Evolutionary conservation across 2,329 filamentous ascomycete species (phyloP).

Genomic region (Colletotrichum musae): DNA sequence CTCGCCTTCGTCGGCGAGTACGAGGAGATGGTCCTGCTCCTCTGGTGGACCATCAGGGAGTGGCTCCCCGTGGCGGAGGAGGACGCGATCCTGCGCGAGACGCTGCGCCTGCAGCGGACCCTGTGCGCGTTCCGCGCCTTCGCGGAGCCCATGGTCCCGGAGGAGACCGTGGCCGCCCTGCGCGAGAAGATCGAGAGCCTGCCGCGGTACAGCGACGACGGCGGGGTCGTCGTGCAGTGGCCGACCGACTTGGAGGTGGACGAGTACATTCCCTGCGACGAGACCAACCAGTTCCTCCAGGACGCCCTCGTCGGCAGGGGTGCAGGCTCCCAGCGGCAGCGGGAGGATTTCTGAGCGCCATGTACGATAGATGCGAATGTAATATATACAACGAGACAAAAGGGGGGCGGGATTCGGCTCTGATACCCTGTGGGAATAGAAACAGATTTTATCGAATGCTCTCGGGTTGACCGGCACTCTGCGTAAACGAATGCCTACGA

Average conservation of each 20-base stretch:
- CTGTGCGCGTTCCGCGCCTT: slow-evolving; percentile 65
- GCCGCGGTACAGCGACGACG: slow-evolving; percentile 41
- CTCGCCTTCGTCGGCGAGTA: slow-evolving; percentile 74
- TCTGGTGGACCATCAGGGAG: slow-evolving; percentile 71
- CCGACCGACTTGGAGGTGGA: slow-evolving; percentile 55
- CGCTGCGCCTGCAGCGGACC: slow-evolving; percentile 49
- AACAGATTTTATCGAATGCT: too few species aligned
- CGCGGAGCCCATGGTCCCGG: slow-evolving; percentile 60
- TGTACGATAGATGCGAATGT: too few species aligned
- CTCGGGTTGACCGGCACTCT: too few species aligned
- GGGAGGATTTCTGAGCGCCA: too few species aligned
- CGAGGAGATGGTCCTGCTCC: slow-evolving; percentile 68
- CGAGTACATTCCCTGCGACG: slow-evolving; percentile 46
- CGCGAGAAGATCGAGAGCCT: slow-evolving; percentile 43
- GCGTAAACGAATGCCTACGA: too few species aligned
- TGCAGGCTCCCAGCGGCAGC: too few species aligned
- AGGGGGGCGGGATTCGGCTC: too few species aligned
- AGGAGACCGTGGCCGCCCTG: slow-evolving; percentile 46
- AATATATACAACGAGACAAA: too few species aligned
- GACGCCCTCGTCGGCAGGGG: neutral
- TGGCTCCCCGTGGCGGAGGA: slow-evolving; percentile 55
- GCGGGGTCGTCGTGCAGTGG: slow-evolving; percentile 49
- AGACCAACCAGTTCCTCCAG: neutral
- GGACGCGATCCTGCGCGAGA: slow-evolving; percentile 50
- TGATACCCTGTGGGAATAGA: too few species aligned